These are phyloP conservation scores for Nitzschia sp. DNA, from an alignment of 108 stramenopile species.

Conservation along the genomic window DNA sequence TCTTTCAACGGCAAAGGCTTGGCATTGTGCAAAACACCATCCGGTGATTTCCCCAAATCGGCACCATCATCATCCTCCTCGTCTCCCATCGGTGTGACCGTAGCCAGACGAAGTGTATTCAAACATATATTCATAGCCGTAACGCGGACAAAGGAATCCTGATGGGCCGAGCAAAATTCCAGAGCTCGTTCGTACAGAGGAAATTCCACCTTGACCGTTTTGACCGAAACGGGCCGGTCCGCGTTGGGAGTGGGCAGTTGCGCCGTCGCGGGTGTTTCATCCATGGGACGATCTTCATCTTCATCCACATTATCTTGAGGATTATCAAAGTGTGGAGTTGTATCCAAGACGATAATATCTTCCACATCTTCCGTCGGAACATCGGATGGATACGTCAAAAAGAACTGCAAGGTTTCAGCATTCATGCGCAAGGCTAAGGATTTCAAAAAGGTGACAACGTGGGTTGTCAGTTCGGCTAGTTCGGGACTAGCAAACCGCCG, in stretches of 20 bases:
- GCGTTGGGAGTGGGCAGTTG: not conserved
- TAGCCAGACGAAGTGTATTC: conserved; percentile 80
- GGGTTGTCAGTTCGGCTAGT: conserved; percentile 76
- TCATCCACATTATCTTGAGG: conserved; percentile 8
- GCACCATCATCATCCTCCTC: conserved; percentile 19
- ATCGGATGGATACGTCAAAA: conserved; percentile 63
- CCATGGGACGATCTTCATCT: conserved; percentile 38
- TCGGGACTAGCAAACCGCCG: conserved; percentile 54
- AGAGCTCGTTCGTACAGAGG: conserved; percentile 84
- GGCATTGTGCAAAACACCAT: conserved; percentile 64
- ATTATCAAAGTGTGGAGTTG: not conserved
- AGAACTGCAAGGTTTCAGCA: conserved; percentile 87
- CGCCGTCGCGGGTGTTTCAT: conserved; percentile 22
- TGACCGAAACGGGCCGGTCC: conserved; percentile 20
- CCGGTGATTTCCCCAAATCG: conserved; percentile 47
- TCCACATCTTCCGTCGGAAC: conserved; percentile 27
- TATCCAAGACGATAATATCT: conserved; percentile 17
- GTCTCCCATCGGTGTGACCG: conserved; percentile 34
- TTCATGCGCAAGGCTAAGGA: conserved; percentile 87
- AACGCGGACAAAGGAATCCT: conserved; percentile 84
- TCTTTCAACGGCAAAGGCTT: conserved; percentile 75
- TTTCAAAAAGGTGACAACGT: conserved; percentile 85
- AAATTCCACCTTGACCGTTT: conserved; percentile 60
- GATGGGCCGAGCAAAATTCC: conserved; percentile 80
- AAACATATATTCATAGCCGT: conserved; percentile 92